Evolutionary conservation across 495 filamentous ascomycete genomes (phyloP), one percentile per base, ranked within the genome.

Genomic region (Annulohypoxylon maeteangense): DNA sequence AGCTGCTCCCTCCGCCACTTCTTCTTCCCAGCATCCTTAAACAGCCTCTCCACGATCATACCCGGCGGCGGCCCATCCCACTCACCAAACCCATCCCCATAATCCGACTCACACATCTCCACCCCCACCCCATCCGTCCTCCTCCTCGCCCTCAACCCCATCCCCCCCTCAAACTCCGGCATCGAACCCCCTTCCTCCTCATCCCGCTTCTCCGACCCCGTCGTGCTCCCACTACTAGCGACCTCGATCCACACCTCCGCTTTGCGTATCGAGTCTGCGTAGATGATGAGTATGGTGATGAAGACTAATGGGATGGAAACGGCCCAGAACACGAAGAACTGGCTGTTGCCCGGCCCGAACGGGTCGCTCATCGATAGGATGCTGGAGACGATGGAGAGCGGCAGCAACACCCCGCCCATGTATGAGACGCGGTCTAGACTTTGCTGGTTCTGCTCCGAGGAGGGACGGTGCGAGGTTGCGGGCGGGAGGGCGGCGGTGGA

Each of bases 191-290:
- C 11, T 22, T 29, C 42, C 25, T 29, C 36, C 16, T 25, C 36
- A n/a, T n/a, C 32, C 31, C 29, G 25, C n/a, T 53, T 61, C 48
- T 64, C 50, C 36, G 62, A 42, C 14, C 27, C 54, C 29, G 2
- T 2, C 29, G 22, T 6, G 7, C 54, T 31, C 25, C 48, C 12
- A 2, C 3, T 36, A 4, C 56, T 31, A 4, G 70, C 66, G 6
- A 81, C 76, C 70, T 83, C 81, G 16, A 83, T 78, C 81, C 81
- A 83, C 5, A 83, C 81, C 71, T 83, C 80, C 16, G 73, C 74
- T 75, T 78, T 81, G 64, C 81, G 75, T 44, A 82, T 77, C 12
- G 75, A 78, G 62, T 83, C 81, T 25, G 80, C 80, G 65, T 83
- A 82, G 61, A 83, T 79, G 53, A 83, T 47, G 10, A 78, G 53